Percentiles rank a stretch among this genome's conserved stretches.
Evolutionary conservation across 1,284 basidiomycete genomes (phyloP).

Genomic region (Malassezia globosa): DNA sequence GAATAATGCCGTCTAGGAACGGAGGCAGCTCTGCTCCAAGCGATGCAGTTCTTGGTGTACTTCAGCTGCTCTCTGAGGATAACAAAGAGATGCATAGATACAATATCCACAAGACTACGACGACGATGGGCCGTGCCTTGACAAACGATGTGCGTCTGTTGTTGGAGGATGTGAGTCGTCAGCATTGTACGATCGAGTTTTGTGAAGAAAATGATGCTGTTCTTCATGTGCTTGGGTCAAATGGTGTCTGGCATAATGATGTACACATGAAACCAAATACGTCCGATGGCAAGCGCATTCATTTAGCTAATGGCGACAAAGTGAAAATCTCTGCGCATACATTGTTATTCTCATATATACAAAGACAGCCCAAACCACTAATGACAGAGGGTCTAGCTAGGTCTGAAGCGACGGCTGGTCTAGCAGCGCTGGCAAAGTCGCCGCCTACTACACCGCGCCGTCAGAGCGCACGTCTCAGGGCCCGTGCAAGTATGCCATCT

Average conservation of each 20-base stretch:
- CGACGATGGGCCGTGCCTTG: conserved; percentile 7
- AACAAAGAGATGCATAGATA: not conserved
- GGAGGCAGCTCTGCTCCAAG: not conserved
- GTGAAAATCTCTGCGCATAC: conserved; percentile 10
- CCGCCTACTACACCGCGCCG: conserved; percentile 2
- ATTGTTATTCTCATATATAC: conserved; percentile 2
- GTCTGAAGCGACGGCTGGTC: not conserved
- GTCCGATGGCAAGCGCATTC: not conserved
- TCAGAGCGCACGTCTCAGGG: conserved; percentile 11
- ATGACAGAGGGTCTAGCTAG: not conserved
- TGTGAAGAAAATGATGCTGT: not conserved
- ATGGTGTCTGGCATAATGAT: conserved; percentile 11
- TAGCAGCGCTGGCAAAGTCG: not conserved
- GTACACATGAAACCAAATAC: not conserved
- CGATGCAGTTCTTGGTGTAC: no score
- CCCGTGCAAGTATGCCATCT: conserved; percentile 7
- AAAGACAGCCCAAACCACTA: not conserved
- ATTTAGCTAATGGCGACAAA: conserved; percentile 5
- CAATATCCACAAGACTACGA: conserved; percentile 1
- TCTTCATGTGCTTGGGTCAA: conserved; percentile 4
- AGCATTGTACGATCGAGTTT: conserved; percentile 9
- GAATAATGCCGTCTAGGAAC: not conserved
- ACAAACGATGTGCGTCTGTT: conserved; percentile 14
- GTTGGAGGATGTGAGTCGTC: conserved; percentile 15
- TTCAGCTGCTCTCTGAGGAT: conserved; percentile 1